Percentiles rank a stretch among this genome's conserved stretches.
Conservation (phyloP, 495 filamentous ascomycete genomes). For the Aspergillus kassunensis region DNA sequence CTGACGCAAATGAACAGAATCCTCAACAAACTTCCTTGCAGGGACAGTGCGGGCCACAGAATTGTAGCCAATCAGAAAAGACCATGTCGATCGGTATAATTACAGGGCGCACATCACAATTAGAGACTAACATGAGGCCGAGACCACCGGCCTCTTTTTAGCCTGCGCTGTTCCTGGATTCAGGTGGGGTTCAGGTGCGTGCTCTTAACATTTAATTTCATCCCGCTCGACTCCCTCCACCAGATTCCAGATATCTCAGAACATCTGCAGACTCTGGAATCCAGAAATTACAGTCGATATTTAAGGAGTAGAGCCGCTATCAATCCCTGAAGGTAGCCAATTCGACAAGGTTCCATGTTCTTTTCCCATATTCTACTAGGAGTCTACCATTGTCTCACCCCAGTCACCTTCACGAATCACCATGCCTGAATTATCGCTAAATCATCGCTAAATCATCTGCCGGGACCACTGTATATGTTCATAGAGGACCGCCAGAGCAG, state of each 20-base stretch:
- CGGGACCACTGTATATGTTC: constrained; percentile 2
- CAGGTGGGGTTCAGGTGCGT: constrained; percentile 27
- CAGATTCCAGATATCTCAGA: too few species aligned
- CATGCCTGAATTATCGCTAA: too few species aligned
- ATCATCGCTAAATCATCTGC: constrained; percentile 3
- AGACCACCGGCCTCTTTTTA: constrained; percentile 26
- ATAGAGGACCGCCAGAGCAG: too few species aligned
- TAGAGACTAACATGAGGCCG: constrained; percentile 15
- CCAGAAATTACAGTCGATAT: too few species aligned
- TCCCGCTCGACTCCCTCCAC: too few species aligned
- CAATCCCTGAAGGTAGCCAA: too few species aligned
- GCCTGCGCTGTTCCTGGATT: constrained; percentile 23
- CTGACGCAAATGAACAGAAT: too few species aligned
- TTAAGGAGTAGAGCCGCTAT: too few species aligned
- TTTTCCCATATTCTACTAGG: background rate
- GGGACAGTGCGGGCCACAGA: background rate
- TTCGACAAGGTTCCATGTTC: background rate
- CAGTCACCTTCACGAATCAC: too few species aligned
- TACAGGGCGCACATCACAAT: constrained; percentile 30
- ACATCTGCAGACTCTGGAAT: too few species aligned
- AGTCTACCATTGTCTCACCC: constrained; percentile 13
- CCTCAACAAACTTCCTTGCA: too few species aligned
- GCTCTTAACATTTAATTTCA: constrained; percentile 2
- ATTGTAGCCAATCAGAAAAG: constrained; percentile 6
- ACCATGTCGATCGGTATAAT: constrained; percentile 11